Evolutionary conservation across 1,284 basidiomycete species (phyloP), one percentile per base, ranked within the genome.

Genomic region (Thecaphora thlaspeos): DNA sequence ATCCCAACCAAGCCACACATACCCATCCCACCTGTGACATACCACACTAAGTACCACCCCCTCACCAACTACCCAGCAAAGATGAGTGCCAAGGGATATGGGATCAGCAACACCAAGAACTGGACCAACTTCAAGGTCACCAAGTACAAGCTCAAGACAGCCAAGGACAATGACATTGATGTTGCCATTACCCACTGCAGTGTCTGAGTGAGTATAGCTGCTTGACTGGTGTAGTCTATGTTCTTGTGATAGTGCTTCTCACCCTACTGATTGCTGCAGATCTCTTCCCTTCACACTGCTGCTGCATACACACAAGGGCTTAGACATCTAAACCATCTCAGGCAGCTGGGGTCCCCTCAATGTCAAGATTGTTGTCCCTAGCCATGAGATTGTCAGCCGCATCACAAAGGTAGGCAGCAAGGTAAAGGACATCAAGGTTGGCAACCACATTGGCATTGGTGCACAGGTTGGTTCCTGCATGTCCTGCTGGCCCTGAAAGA

Each of bases 361-460:
- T 26, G 60, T 66, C 44, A 59, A 65, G 34, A 80, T 78, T 62
- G 78, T 78, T 61, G 74, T 79, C 52, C 79, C 79, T 7, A 81
- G 82, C 30, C 86, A 87, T 75, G 86, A 87, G 76, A 86, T 87
- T 59, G 80, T 84, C 49, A 85, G 86, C n/a, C 80, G 78, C 11
- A 84, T 84, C 21, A 68, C 66, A 59, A 56, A 64, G 54, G 73
- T 76, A 24, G 73, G 73, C 43, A 68, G 63, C 41, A 82, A 84
- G 48, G 84, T 86, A 46, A 81, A 79, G 32, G 81, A 80, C 49
- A 81, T 86, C 79, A 84, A 84, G 68, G 80, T 84, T 39, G 85
- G 85, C 45, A 83, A 87, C 71, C 80, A 84, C 17, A 86, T 83
- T 53, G 86, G 86, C 51, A 84, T 87, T 15, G 86, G 86, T 22